phyloP scores from a whole-genome alignment of 495 filamentous ascomycete genomes.

The Penicillium ucsense region DNA sequence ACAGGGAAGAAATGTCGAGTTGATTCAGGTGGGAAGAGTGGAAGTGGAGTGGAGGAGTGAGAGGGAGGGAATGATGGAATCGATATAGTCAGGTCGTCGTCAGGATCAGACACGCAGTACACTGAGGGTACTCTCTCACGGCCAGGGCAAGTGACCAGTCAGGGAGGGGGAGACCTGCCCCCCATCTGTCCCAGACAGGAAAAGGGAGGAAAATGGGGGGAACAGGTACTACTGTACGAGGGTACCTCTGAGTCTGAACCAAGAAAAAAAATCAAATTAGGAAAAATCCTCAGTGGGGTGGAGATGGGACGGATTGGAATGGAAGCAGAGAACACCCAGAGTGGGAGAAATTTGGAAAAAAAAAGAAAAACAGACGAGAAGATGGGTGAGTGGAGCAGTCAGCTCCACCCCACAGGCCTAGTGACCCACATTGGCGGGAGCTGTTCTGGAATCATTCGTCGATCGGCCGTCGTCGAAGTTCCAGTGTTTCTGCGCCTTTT shows the following conservation, averaged over 20 bases:
- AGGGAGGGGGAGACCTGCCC: too few species aligned
- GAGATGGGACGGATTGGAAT: too few species aligned
- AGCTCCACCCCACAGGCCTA: too few species aligned
- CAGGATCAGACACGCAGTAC: background rate
- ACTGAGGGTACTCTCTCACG: background rate
- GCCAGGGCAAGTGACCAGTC: background rate
- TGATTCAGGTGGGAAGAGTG: background rate
- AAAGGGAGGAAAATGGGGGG: too few species aligned
- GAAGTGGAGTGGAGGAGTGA: background rate
- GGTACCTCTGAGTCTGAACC: too few species aligned
- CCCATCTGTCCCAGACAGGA: too few species aligned
- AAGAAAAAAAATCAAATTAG: background rate
- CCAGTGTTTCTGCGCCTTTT: background rate
- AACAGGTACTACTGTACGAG: too few species aligned
- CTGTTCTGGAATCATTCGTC: conserved; percentile 16
- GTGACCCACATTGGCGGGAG: background rate
- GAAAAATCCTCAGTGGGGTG: too few species aligned
- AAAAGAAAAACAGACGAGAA: background rate
- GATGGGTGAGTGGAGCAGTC: background rate
- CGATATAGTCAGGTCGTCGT: background rate
- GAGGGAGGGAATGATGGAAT: conserved; percentile 2
- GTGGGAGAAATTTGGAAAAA: background rate
- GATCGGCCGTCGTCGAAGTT: conserved; percentile 1
- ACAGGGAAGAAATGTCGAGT: background rate
- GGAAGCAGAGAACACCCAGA: too few species aligned